Base-by-base conservation (phyloP, 129 eudicot genomes). In the Glebionis coronaria region DNA sequence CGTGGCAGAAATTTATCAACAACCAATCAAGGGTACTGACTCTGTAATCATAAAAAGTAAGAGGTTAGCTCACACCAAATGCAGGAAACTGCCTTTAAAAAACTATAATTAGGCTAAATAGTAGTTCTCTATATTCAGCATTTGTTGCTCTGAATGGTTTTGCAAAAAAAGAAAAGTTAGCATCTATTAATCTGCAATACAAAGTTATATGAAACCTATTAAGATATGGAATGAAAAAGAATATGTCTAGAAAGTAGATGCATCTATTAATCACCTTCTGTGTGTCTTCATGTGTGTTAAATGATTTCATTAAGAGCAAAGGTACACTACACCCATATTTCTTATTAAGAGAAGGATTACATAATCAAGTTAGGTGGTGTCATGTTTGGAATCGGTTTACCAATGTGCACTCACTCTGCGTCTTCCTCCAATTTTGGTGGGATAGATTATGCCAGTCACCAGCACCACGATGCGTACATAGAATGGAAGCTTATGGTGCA, bases 201-300 rank as follows among this genome's bases (percentile, higher is more conserved):
- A 61, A 25, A 69, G 44, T 15, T 42, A 63, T 35, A 44, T 47
- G 23, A 25, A 47, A 49, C 46, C 45, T 44, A 53, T 74, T 51
- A 61, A 53, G 21, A 56, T 23, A 51, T 12, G 7, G n/a, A 14
- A 28, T 16, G 46, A 64, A 42, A 49, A 45, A 18, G 12, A 69
- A 44, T 20, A 55, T 11, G 55, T 70, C 44, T 64, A 46, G 5
- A 71, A 68, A 42, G 25, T 4, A 63, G 13, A 54, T 10, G 21
- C 4, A 18, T n/a, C 58, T 27, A 49, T 38, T 65, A 61, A 16
- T 72, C 79, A 94, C 99, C 95, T 94, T 94, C 21, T 76, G 82
- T 52, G 99, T 94, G 56, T 94, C 99, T 57, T 89, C 99, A 82
- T 94, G 97, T 9, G 99, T 94, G 85, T 89, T 94, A 84, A 94